A percentile compares a stretch with the other conserved stretches of the same genome.
phyloP scores from a whole-genome alignment of 768 basidiomycete genomes.

The Mycena crocata region DNA sequence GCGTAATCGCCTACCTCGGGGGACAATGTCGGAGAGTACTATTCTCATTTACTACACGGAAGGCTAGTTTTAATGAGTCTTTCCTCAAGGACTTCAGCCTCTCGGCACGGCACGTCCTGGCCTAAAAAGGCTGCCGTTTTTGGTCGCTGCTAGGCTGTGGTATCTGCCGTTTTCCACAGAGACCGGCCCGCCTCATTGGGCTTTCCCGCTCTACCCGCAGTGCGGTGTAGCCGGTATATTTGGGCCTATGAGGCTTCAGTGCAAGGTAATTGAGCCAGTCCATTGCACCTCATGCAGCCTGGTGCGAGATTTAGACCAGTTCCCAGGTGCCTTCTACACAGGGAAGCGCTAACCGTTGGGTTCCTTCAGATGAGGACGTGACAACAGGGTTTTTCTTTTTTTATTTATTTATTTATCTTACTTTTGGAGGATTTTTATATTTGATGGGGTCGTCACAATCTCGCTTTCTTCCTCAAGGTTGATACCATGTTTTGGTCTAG shows the following conservation, averaged over 20 bases:
- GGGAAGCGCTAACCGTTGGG: background rate
- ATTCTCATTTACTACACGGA: background rate
- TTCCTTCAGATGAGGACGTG: no score
- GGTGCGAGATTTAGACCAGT: no score
- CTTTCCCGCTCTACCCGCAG: slow-evolving; percentile 18
- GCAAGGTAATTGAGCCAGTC: background rate
- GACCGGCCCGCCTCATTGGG: background rate
- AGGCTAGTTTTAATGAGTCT: background rate
- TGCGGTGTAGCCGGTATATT: slow-evolving; percentile 6
- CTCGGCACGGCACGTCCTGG: slow-evolving; percentile 27
- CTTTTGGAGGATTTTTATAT: no score
- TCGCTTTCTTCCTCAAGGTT: no score
- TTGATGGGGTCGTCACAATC: no score
- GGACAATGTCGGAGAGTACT: slow-evolving; percentile 13
- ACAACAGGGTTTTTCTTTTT: no score
- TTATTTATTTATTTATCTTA: no score
- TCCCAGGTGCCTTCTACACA: background rate
- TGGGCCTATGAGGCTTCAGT: slow-evolving; percentile 14
- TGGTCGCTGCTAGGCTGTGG: no score
- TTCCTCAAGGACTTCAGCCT: slow-evolving; percentile 15
- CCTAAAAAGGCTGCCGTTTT: slow-evolving; percentile 25
- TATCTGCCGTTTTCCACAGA: background rate
- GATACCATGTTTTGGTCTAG: no score
- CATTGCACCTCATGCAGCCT: background rate
- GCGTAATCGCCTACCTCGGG: slow-evolving; percentile 9